Conservation (phyloP, 139 green algal species). For the Closterium sp. region DNA sequence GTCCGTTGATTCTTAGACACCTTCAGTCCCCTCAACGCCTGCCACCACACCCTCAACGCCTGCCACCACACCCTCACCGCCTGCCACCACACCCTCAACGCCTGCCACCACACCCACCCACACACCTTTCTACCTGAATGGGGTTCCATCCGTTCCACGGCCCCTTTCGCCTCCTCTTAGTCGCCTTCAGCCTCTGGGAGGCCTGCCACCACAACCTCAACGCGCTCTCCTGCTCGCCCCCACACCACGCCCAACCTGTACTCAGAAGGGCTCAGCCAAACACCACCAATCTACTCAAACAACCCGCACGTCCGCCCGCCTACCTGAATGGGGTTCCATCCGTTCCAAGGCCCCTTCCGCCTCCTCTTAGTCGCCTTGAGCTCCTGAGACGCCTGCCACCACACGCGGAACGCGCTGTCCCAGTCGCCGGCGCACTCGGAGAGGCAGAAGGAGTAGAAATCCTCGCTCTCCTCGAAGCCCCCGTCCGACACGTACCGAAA, state of each 20-base stretch:
- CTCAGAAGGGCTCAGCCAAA: too few relatives aligned
- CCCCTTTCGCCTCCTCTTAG: too few relatives aligned
- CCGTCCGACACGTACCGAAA: constrained; percentile 75
- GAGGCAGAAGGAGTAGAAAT: constrained; percentile 11
- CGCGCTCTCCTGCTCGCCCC: too few relatives aligned
- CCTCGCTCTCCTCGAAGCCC: constrained; percentile 12
- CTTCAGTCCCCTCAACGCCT: too few relatives aligned
- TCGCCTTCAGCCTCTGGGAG: too few relatives aligned
- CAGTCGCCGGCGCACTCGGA: constrained; percentile 29
- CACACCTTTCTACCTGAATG: too few relatives aligned
- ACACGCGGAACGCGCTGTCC: constrained; percentile 14
- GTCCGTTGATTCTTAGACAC: too few relatives aligned
- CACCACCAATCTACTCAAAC: background rate
- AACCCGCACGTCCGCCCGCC: background rate
- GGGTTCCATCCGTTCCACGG: background rate
- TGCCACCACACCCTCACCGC: too few relatives aligned
- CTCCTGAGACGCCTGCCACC: constrained; percentile 23
- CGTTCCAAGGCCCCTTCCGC: background rate
- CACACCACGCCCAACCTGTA: background rate
- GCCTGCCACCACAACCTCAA: too few relatives aligned
- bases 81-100: too few relatives aligned
- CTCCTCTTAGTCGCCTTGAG: background rate
- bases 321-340: constrained; percentile 33
- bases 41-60: too few relatives aligned
- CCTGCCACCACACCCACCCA: too few relatives aligned